phyloP scores from a whole-genome alignment of 2,329 filamentous ascomycete genomes.

The Exophiala sp. region DNA sequence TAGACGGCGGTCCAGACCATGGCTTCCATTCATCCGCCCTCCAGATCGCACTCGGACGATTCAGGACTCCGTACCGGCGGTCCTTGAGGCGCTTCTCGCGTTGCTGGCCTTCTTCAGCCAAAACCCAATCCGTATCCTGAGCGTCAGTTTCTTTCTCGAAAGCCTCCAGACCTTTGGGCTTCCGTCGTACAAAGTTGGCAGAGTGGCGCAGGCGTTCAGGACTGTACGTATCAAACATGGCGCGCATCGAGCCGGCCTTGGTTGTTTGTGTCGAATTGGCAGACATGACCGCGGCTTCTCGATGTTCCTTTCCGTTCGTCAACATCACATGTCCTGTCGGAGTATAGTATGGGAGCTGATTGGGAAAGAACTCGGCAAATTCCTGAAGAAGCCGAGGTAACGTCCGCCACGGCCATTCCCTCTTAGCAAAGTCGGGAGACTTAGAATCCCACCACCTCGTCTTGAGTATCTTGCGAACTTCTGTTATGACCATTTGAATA shows the following conservation, averaged over 20 bases:
- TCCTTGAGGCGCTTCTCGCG: background rate
- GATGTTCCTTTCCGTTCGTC: conserved; percentile 9
- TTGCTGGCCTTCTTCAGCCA: background rate
- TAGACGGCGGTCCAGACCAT: background rate
- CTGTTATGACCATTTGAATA: conserved; percentile 19
- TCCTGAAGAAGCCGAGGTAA: conserved; percentile 48
- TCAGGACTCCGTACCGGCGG: background rate
- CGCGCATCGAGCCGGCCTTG: conserved; percentile 12
- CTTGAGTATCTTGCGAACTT: conserved; percentile 19
- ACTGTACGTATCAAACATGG: conserved; percentile 18
- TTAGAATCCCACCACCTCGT: conserved; percentile 21
- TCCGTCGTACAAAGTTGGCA: conserved; percentile 4
- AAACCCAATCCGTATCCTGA: background rate
- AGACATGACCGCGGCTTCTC: conserved; percentile 10
- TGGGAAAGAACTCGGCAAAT: conserved; percentile 48
- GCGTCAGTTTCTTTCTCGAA: conserved; percentile 8
- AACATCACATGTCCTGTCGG: conserved; percentile 37
- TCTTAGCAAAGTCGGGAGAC: conserved; percentile 8
- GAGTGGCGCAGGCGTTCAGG: conserved; percentile 12
- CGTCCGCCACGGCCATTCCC: conserved; percentile 33
- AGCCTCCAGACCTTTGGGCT: background rate
- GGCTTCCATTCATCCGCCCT: background rate
- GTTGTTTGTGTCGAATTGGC: conserved; percentile 17
- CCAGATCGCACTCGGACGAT: background rate
- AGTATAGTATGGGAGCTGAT: conserved; percentile 36